These are phyloP conservation scores for Trypanosoma avium DNA, from an alignment of 208 protist genomes.

Conservation along the genomic window DNA sequence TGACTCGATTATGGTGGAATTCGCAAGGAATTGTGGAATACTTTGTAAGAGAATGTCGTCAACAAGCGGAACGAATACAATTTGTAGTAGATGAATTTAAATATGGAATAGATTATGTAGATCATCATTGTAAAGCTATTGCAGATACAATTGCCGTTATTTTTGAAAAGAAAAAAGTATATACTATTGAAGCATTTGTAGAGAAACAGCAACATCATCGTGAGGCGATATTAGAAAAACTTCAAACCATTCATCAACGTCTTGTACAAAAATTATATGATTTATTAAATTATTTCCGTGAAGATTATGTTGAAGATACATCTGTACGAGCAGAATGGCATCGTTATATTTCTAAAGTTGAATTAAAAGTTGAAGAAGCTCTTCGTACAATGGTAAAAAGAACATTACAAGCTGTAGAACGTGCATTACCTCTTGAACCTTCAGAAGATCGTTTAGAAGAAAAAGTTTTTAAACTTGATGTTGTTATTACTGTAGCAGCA, in stretches of 20 bases:
- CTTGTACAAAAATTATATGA: constrained; percentile 82
- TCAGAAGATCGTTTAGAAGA: constrained; percentile 85
- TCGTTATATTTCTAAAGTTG: constrained; percentile 89
- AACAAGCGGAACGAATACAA: constrained; percentile 83
- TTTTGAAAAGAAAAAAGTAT: constrained; percentile 95
- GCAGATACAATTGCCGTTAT: constrained; percentile 91
- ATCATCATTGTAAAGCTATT: constrained; percentile 89
- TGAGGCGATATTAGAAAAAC: constrained; percentile 62
- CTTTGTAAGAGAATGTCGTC: constrained; percentile 93
- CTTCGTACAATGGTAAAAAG: constrained; percentile 94
- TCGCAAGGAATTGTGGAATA: constrained; percentile 95
- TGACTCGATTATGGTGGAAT: constrained; percentile 95
- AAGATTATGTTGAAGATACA: constrained; percentile 82
- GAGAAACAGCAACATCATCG: constrained; percentile 86
- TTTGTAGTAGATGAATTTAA: constrained; percentile 95
- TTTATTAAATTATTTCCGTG: constrained; percentile 90
- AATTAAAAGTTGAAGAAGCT: constrained; percentile 94
- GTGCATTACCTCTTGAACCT: constrained; percentile 89
- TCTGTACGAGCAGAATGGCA: constrained; percentile 92
- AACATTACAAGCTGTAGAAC: constrained; percentile 91
- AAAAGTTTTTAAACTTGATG: constrained; percentile 94
- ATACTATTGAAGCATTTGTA: constrained; percentile 86
- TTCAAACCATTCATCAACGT: constrained; percentile 77
- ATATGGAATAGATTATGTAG: constrained; percentile 80
- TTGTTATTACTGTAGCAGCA: constrained; percentile 89